Conservation (phyloP, 2,329 filamentous ascomycete species). For the Ophiocordyceps camponoti-rufipedis region DNA sequence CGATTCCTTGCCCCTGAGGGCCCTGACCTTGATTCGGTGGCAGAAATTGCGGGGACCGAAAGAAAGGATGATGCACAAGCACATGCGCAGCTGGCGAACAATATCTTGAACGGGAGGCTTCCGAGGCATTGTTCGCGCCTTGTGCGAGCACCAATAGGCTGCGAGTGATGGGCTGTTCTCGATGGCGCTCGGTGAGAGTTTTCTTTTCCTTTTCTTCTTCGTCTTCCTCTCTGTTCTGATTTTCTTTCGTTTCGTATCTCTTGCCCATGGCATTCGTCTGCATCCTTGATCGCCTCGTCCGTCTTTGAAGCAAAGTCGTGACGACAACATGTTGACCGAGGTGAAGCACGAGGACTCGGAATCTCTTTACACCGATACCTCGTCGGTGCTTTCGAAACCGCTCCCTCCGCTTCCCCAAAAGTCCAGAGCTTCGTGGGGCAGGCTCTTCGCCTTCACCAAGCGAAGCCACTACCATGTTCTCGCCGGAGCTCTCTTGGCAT, state of each 20-base stretch:
- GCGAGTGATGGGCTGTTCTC: not conserved
- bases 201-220: too few species aligned
- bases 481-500: slow-evolving; percentile 31
- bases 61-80: not conserved
- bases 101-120: not conserved
- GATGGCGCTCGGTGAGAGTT: too few species aligned
- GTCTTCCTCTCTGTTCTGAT: not conserved
- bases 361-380: not conserved
- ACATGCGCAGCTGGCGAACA: not conserved
- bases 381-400: not conserved
- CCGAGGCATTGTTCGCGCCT: not conserved
- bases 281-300: not conserved
- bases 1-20: not conserved
- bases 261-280: not conserved
- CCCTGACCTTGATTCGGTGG: not conserved
- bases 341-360: not conserved
- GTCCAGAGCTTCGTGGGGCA: slow-evolving; percentile 13
- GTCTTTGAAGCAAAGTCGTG: not conserved
- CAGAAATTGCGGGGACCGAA: not conserved
- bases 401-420: not conserved
- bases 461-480: slow-evolving; percentile 37
- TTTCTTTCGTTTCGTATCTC: not conserved
- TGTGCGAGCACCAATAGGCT: not conserved
- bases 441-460: slow-evolving; percentile 59
- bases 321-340: not conserved